A percentile compares a stretch with the other conserved stretches of the same genome.
Evolutionary conservation across 495 filamentous ascomycete species (phyloP).

Genomic region (Cladorrhinum samala): DNA sequence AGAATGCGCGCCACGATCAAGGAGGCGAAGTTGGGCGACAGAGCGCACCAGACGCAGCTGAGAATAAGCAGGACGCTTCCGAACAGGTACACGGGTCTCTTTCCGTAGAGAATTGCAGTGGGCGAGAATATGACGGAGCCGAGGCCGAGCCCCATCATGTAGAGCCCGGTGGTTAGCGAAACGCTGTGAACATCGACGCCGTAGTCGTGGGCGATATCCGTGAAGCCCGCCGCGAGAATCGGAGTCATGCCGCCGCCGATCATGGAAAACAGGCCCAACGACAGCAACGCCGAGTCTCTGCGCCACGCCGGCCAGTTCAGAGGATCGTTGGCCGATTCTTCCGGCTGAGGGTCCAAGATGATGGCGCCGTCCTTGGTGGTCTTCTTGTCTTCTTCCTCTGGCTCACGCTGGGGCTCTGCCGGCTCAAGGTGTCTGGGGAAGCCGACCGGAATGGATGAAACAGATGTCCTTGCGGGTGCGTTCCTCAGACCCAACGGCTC

Average conservation of each 20-base stretch:
- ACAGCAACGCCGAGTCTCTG: conserved; percentile 73
- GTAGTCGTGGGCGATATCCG: conserved; percentile 66
- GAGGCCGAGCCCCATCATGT: conserved; percentile 89
- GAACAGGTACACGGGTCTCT: conserved; percentile 84
- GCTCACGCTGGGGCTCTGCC: conserved; percentile 7
- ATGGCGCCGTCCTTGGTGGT: conserved; percentile 76
- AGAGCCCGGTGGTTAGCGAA: conserved; percentile 85
- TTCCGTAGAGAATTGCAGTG: conserved; percentile 86
- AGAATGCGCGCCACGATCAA: conserved; percentile 78
- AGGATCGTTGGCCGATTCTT: conserved; percentile 85
- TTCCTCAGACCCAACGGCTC: conserved; percentile 76
- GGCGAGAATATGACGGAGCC: conserved; percentile 81
- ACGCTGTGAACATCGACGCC: conserved; percentile 65
- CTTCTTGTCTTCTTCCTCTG: conserved; percentile 54
- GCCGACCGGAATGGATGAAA: conserved; percentile 65
- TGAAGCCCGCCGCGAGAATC: conserved; percentile 85
- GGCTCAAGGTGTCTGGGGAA: conserved; percentile 27
- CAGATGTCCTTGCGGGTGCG: conserved; percentile 66
- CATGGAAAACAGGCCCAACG: conserved; percentile 85
- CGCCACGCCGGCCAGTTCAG: conserved; percentile 88
- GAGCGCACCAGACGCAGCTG: conserved; percentile 80
- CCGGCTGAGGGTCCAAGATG: conserved; percentile 87
- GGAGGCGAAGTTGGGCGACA: conserved; percentile 72
- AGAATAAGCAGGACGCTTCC: conserved; percentile 69
- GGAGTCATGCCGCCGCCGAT: conserved; percentile 92